Percentiles rank a stretch among this genome's conserved stretches.
phyloP scores from a whole-genome alignment of 2,329 filamentous ascomycete species.

The Aureobasidium leucospermi region DNA sequence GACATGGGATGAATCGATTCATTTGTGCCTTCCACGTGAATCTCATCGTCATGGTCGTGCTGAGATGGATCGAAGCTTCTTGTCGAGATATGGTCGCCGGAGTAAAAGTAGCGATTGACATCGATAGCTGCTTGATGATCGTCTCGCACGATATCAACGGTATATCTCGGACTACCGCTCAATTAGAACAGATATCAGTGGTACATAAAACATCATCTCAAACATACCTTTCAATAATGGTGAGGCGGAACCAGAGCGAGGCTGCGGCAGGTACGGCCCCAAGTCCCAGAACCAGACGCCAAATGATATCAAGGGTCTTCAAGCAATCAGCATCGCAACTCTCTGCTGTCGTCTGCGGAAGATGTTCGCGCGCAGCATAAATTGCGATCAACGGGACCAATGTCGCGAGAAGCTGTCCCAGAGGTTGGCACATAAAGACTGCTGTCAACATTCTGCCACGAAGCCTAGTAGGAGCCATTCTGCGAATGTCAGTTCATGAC shows the following conservation, averaged over 20 bases:
- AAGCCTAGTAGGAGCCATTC: slow-evolving; percentile 27
- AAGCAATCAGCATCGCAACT: background rate
- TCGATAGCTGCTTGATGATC: slow-evolving; percentile 24
- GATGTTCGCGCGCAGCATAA: background rate
- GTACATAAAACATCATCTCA: background rate
- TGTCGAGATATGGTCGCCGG: slow-evolving; percentile 24
- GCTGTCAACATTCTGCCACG: slow-evolving; percentile 35
- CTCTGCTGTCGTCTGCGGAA: background rate
- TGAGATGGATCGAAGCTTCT: slow-evolving; percentile 18
- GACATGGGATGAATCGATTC: background rate
- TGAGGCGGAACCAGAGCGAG: slow-evolving; percentile 33
- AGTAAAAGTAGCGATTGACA: background rate
- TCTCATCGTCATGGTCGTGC: background rate
- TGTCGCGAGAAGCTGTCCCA: slow-evolving; percentile 30
- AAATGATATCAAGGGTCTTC: slow-evolving; percentile 28
- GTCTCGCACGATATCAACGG: slow-evolving; percentile 31
- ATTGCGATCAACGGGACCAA: background rate
- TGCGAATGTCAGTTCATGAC: background rate
- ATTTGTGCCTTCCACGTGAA: background rate
- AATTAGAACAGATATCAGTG: background rate
- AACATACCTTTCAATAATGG: slow-evolving; percentile 30
- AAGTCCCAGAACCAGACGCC: slow-evolving; percentile 34
- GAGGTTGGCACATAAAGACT: slow-evolving; percentile 36
- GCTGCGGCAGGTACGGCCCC: slow-evolving; percentile 33
- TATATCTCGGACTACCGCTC: slow-evolving; percentile 28